phyloP scores from a whole-genome alignment of 1,139 yeast species.

The Taphrina populina region DNA sequence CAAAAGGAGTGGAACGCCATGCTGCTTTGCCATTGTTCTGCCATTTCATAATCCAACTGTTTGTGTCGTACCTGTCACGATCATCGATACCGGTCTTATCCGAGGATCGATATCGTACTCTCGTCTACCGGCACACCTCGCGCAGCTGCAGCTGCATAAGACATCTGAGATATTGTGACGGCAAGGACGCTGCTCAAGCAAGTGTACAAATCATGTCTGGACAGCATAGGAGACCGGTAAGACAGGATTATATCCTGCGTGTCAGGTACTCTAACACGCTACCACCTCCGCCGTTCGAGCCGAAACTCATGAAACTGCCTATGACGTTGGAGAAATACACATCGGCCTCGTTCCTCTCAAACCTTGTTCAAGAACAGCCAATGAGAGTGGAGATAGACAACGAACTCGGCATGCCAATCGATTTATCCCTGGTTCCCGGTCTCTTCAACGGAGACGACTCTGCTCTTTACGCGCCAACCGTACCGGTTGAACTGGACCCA shows the following conservation, averaged over 20 bases:
- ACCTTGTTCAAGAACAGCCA: slow-evolving; percentile 74
- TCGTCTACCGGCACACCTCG: too few species aligned
- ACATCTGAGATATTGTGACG: too few species aligned
- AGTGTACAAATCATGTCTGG: slow-evolving; percentile 28
- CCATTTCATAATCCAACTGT: too few species aligned
- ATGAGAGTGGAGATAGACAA: slow-evolving; percentile 64
- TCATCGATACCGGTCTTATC: too few species aligned
- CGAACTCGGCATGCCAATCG: slow-evolving; percentile 80
- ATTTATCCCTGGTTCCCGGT: slow-evolving; percentile 66
- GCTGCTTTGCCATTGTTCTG: too few species aligned
- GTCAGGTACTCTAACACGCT: slow-evolving; percentile 80
- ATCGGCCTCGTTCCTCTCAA: slow-evolving; percentile 65
- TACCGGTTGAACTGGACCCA: slow-evolving; percentile 56
- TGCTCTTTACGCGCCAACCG: slow-evolving; percentile 46
- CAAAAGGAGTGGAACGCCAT: too few species aligned
- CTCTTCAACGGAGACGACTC: slow-evolving; percentile 64
- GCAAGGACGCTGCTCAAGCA: too few species aligned
- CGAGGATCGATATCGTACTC: too few species aligned
- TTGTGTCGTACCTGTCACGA: too few species aligned
- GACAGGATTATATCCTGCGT: slow-evolving; percentile 83
- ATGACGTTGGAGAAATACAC: slow-evolving; percentile 51
- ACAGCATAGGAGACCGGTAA: slow-evolving; percentile 18
- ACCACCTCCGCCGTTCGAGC: slow-evolving; percentile 93
- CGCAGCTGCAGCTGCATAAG: too few species aligned
- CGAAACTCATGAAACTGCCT: slow-evolving; percentile 66